These are phyloP conservation scores for Metarhizium rileyi DNA, from an alignment of 2,329 filamentous ascomycete genomes.

Conservation along the genomic window DNA sequence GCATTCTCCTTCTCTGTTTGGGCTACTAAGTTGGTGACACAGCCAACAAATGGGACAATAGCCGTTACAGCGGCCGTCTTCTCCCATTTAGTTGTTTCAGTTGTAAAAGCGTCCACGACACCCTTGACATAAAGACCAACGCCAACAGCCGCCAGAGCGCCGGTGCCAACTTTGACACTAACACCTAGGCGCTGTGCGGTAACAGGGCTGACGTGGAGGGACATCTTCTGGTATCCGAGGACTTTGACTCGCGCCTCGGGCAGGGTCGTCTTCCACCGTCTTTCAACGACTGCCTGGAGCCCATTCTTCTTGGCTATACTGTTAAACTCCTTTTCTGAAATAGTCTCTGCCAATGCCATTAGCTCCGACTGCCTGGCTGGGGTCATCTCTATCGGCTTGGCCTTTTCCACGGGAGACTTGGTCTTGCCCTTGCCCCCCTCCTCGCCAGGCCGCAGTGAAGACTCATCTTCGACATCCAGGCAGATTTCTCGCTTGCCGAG, in stretches of 20 bases:
- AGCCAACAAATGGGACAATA: constrained; percentile 3
- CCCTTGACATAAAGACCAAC: neutral
- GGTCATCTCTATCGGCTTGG: neutral
- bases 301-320: neutral
- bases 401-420: too few relatives aligned
- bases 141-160: neutral
- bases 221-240: too few relatives aligned
- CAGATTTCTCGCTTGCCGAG: too few relatives aligned
- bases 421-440: too few relatives aligned
- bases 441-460: too few relatives aligned
- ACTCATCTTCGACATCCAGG: too few relatives aligned
- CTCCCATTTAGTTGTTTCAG: neutral
- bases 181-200: neutral
- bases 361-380: neutral
- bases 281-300: neutral
- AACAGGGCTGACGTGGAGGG: too few relatives aligned
- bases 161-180: neutral
- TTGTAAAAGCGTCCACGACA: neutral
- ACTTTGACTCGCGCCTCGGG: too few relatives aligned
- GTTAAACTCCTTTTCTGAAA: neutral
- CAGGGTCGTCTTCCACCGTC: too few relatives aligned
- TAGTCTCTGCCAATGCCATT: neutral
- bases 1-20: too few relatives aligned
- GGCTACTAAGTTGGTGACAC: too few relatives aligned
- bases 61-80: neutral